Evolutionary conservation across 768 basidiomycete species (phyloP), one percentile per base, ranked within the genome.

Genomic region (Naematelia encephala): DNA sequence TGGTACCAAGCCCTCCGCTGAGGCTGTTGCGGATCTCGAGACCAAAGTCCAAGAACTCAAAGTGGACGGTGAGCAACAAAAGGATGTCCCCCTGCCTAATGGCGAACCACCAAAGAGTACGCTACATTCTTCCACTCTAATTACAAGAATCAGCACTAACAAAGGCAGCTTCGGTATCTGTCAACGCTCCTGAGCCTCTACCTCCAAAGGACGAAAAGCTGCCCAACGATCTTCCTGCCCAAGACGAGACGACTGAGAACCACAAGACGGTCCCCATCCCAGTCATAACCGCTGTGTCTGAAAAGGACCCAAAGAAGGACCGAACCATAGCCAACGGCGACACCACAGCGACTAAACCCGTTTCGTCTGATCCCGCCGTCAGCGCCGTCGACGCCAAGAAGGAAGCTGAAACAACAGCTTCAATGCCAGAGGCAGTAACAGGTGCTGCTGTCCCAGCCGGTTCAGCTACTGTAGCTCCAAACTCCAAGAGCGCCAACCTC

Each of bases 251-350:
- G 29, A 60, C 53, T 19, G 61, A 62, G 27, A 70, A 75, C 57
- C 75, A 77, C 69, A 61, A 68, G 48, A 27, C 43, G 44, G 63
- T 77, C 8, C 75, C 75, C 11, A 61, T 61, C 51, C 75, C 75
- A 2, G 57, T 69, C 47, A 73, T 77, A 58, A 71, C 66, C 23
- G 53, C 64, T 28, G 51, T 77, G 34, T 57, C 63, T 10, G 59
- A 50, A 19, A 57, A 59, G 29, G 67, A 72, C 57, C 63, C 64
- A 23, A 66, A 53, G 52, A 77, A 77, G 62, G 75, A 77, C 60
- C 61, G 75, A 48, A 47, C 66, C 1, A 21, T 59, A 16, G 57
- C 66, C 28, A 44, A 44, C 34, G 22, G 34, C 29, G 68, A 69
- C 28, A 62, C 63, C 13, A 66, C 65, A 3, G 64, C 57, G 11